phyloP scores from a whole-genome alignment of 225 moss, liverwort and hornwort genomes.

The Straminergon stramineum region DNA sequence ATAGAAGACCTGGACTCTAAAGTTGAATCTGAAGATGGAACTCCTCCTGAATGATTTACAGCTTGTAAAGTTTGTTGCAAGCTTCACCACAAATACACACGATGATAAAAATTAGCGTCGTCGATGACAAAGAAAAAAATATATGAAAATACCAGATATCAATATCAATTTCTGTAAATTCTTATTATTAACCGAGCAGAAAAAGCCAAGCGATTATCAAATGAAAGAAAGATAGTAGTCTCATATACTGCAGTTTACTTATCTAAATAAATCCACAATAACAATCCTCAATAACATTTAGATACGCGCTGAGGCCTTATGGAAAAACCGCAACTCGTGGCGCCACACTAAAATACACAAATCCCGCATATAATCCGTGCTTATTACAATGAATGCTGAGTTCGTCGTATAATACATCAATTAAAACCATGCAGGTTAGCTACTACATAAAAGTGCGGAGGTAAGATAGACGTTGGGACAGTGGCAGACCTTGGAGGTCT shows the following conservation, averaged over 20 bases:
- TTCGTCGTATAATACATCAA: not conserved
- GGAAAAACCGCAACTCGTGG: not conserved
- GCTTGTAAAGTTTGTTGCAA: conserved; percentile 54
- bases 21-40: conserved; percentile 6
- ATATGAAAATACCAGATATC: not conserved
- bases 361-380: not conserved
- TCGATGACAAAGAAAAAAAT: not conserved
- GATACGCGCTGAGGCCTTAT: not conserved
- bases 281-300: not conserved
- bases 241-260: not conserved
- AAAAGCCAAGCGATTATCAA: not conserved
- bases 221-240: not conserved
- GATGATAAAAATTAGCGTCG: conserved; percentile 7
- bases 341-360: not conserved
- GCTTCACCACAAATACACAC: conserved; percentile 42
- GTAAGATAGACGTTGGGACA: not conserved
- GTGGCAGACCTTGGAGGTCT: conserved; percentile 73
- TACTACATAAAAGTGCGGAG: not conserved
- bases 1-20: conserved; percentile 35
- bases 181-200: not conserved
- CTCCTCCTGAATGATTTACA: conserved; percentile 10
- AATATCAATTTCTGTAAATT: not conserved
- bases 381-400: not conserved
- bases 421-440: not conserved
- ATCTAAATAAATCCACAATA: not conserved